Evolutionary conservation across 805 yeast species (phyloP).

Genomic region (Sugiyamaella qingdaonensis): DNA sequence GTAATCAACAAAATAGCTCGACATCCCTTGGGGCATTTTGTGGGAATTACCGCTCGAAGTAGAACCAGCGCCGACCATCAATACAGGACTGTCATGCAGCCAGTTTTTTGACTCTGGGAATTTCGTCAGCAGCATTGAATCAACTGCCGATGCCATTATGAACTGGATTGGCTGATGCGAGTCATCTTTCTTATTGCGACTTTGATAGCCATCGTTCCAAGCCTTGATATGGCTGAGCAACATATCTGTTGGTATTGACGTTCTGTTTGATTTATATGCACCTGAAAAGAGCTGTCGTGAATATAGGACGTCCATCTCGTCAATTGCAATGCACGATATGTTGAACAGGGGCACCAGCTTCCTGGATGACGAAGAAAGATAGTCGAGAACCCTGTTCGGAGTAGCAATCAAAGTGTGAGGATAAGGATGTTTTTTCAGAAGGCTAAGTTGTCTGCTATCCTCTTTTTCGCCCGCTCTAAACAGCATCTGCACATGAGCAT

Average conservation of each 20-base stretch:
- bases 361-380: conserved; percentile 34
- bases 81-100: conserved; percentile 1
- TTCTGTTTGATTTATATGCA: conserved; percentile 5
- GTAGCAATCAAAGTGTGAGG: conserved; percentile 53
- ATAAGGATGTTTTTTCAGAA: conserved; percentile 18
- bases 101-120: conserved; percentile 1
- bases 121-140: neutral
- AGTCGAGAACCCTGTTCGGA: conserved; percentile 50
- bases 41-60: neutral
- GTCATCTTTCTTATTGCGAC: neutral
- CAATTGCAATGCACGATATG: conserved; percentile 25
- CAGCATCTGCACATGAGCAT: conserved; percentile 24
- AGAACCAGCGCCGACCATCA: conserved; percentile 4
- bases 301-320: conserved; percentile 27
- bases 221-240: conserved; percentile 19
- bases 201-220: conserved; percentile 8
- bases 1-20: neutral
- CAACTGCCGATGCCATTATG: conserved; percentile 2
- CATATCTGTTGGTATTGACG: conserved; percentile 22
- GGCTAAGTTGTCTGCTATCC: conserved; percentile 25
- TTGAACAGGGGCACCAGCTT: conserved; percentile 15
- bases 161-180: neutral
- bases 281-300: neutral
- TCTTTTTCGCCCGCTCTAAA: conserved; percentile 26
- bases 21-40: neutral